Percentiles rank a stretch among this genome's conserved stretches.
These are phyloP conservation scores for Senecio squalidus DNA, from an alignment of 140 eudicot species.

Conservation along the genomic window DNA sequence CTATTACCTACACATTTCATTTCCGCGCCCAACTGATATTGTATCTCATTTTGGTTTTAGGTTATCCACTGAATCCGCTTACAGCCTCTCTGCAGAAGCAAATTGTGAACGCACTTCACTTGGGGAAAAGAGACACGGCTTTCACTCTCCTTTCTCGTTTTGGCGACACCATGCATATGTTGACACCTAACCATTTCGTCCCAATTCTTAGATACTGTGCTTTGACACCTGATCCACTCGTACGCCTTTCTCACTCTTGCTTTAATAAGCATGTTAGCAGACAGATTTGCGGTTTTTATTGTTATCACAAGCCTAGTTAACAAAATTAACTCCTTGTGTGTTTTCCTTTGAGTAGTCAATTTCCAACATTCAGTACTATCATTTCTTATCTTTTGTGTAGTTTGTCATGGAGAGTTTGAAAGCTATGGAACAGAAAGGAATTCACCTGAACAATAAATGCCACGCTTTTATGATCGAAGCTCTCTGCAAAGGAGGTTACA, in stretches of 20 bases:
- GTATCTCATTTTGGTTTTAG: constrained; percentile 26
- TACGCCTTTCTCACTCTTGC: constrained; percentile 18
- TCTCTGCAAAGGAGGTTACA: constrained; percentile 79
- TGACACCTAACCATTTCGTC: constrained; percentile 44
- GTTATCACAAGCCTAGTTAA: too few species aligned
- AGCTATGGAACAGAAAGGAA: constrained; percentile 60
- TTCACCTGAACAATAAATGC: constrained; percentile 39
- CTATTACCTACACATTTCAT: background rate
- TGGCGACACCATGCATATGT: constrained; percentile 20
- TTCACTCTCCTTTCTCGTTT: constrained; percentile 42
- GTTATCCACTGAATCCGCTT: constrained; percentile 20
- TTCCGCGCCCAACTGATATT: too few species aligned
- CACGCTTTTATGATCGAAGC: constrained; percentile 47
- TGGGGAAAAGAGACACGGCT: constrained; percentile 61
- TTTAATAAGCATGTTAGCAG: background rate
- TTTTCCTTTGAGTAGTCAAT: background rate
- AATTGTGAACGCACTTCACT: constrained; percentile 60
- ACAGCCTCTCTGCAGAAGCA: constrained; percentile 31
- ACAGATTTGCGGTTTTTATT: background rate
- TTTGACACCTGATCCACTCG: constrained; percentile 74
- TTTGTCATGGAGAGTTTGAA: constrained; percentile 85
- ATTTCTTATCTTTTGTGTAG: constrained; percentile 39
- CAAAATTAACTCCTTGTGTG: background rate
- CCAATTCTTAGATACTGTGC: constrained; percentile 61
- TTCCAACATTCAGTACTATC: constrained; percentile 1